Percentiles rank a stretch among this genome's conserved stretches.
These are phyloP conservation scores for Diaporthe citri DNA, from an alignment of 2,329 filamentous ascomycete genomes.

Conservation along the genomic window DNA sequence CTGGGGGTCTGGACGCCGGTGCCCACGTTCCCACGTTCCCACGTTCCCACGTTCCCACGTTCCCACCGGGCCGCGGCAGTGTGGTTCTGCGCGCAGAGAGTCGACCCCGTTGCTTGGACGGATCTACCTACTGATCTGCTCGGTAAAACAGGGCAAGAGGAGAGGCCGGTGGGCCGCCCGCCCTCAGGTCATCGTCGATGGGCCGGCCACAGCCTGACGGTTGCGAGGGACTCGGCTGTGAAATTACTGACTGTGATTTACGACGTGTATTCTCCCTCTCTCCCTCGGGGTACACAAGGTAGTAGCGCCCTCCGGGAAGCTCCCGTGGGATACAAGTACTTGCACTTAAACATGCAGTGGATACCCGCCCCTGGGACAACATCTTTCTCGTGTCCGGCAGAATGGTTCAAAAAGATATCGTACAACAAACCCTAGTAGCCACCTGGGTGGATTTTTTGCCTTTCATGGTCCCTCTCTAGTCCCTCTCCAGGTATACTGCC, in stretches of 20 bases:
- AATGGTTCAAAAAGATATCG: background rate
- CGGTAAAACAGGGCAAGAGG: slow-evolving; percentile 30
- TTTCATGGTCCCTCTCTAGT: background rate
- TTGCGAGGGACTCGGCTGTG: slow-evolving; percentile 30
- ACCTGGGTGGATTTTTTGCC: background rate
- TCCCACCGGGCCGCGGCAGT: slow-evolving; percentile 17
- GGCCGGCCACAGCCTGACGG: background rate
- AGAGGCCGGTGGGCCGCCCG: background rate
- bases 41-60: slow-evolving; percentile 12
- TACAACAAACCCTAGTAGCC: background rate
- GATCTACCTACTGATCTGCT: slow-evolving; percentile 28
- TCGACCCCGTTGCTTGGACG: slow-evolving; percentile 1
- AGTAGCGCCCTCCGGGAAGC: background rate
- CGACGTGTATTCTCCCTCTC: slow-evolving; percentile 3
- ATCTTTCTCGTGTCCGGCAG: background rate
- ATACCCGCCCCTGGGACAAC: background rate
- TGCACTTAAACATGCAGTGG: background rate
- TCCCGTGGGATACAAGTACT: slow-evolving; percentile 5
- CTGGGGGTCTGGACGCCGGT: slow-evolving; percentile 2
- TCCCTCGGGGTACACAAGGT: background rate
- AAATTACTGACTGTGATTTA: slow-evolving; percentile 20
- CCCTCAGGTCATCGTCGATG: slow-evolving; percentile 14
- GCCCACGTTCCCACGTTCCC: slow-evolving; percentile 2
- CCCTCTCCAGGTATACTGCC: background rate
- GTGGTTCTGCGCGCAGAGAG: slow-evolving; percentile 1